Evolutionary conservation across 2,329 filamentous ascomycete genomes (phyloP).

Genomic region (Stagonosporopsis rhizophila): DNA sequence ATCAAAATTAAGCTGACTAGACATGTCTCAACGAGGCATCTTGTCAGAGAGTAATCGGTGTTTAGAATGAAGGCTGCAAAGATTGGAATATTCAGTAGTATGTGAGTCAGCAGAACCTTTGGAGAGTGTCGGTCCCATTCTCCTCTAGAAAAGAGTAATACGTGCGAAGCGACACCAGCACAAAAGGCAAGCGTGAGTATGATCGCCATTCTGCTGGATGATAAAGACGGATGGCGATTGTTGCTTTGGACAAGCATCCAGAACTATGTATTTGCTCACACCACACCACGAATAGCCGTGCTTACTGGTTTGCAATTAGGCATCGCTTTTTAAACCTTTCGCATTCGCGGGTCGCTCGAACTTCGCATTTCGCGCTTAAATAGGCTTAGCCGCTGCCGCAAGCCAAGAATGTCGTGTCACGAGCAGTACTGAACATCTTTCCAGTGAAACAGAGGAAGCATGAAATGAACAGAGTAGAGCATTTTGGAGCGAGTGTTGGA

Average conservation of each 20-base stretch:
- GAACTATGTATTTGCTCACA: not conserved
- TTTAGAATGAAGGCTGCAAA: not conserved
- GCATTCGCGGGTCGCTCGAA: not conserved
- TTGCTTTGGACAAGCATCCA: not conserved
- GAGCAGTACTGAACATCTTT: not conserved
- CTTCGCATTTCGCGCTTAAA: conserved; percentile 12
- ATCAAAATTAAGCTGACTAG: not conserved
- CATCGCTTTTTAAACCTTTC: conserved; percentile 4
- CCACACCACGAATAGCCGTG: not conserved
- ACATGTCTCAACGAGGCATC: not conserved
- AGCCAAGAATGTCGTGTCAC: not conserved
- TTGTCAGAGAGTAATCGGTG: not conserved
- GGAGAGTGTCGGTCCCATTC: conserved; percentile 13
- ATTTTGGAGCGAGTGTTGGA: too few species aligned
- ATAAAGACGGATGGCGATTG: not conserved
- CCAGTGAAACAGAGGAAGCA: too few species aligned
- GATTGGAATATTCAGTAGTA: not conserved
- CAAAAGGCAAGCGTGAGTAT: not conserved
- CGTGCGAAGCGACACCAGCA: not conserved
- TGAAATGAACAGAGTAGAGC: too few species aligned
- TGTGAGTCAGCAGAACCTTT: not conserved
- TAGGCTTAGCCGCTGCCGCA: conserved; percentile 5
- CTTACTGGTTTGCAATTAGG: not conserved
- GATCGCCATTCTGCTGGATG: not conserved
- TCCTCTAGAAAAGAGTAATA: not conserved